Conservation (phyloP, 306 rosid species). For the Aeschynomene evenia region DNA sequence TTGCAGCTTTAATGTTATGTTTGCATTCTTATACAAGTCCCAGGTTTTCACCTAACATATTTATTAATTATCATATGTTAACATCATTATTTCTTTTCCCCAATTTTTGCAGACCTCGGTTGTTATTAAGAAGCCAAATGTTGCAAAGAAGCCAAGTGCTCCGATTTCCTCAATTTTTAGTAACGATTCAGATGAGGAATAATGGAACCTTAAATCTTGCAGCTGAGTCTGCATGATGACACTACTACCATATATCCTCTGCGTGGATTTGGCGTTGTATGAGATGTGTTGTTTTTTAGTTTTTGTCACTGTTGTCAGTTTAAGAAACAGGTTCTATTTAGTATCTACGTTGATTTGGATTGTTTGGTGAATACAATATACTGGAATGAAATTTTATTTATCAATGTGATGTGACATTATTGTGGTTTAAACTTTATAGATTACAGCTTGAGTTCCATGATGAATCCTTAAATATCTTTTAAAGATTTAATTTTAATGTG, state of each 20-base stretch:
- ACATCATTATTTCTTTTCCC: neutral
- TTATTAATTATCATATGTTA: neutral
- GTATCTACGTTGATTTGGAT: conserved; percentile 2
- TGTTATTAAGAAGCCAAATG: conserved; percentile 58
- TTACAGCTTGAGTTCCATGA: neutral
- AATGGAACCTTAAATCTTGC: conserved; percentile 18
- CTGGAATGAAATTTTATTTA: neutral
- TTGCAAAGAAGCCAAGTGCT: conserved; percentile 59
- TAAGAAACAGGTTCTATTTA: neutral
- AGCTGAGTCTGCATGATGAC: conserved; percentile 16
- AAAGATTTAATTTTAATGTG: too few species aligned
- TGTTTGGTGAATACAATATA: neutral
- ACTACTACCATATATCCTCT: conserved; percentile 2
- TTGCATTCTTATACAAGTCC: neutral
- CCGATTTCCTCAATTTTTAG: conserved; percentile 61
- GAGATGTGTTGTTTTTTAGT: neutral
- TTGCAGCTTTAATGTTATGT: neutral
- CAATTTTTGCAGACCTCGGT: conserved; percentile 42
- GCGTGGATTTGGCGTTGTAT: conserved; percentile 12
- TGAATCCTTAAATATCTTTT: too few species aligned
- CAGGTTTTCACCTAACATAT: neutral
- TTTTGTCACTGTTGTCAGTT: neutral
- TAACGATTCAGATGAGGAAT: conserved; percentile 72
- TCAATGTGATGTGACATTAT: neutral
- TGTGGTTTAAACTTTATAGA: neutral